Base-by-base conservation (phyloP, 2,329 filamentous ascomycete genomes). In the Arthrobotrys pseudoclavata region DNA sequence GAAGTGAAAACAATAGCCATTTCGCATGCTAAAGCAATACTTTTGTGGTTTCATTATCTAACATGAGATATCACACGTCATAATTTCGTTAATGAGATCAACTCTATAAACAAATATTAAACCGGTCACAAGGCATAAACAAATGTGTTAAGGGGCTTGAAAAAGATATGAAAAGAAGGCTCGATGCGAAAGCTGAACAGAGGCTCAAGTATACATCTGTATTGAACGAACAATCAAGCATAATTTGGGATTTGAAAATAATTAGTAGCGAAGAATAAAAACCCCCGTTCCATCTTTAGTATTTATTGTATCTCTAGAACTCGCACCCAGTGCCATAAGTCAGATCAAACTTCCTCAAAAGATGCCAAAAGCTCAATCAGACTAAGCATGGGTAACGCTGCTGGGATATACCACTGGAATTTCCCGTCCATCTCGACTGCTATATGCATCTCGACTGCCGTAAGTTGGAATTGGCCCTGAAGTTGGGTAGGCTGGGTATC, bases 321-420 rank as follows among this genome's bases (percentile, higher is more conserved):
- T 20, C 61, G 52, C 60, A 57, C 67, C 50, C 42, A 55, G 50
- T 26, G 47, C 6, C 15, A 77, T 62, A 77, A 77, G 74, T 77
- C 62, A 77, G 74, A 77, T 71, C 74, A 77, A 62, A 71, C 67
- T 77, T 77, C 67, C 42, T 47, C 5, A 48, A 47, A 52, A 40
- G 31, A 9, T 34, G 24, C 52, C 29, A 26, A 47, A 69, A 48
- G 45, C 50, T 61, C 67, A 48, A 76, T 40, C 64, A 60, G 22
- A 62, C 48, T 77, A 77, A 77, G 61, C 74, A 77, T 62, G 74
- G 74, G 74, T 70, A 71, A 77, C 67, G n/a, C 74, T 77, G 67
- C 67, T 77, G 67, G 74, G 74, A 70, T 77, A 77, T 77, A 77
- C 74, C 74, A 77, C 74, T 77, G 74, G 74, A 68, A 77, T 77